These are phyloP conservation scores for Yamadazyma taylorii DNA, from an alignment of 1,139 yeast species.

Conservation along the genomic window DNA sequence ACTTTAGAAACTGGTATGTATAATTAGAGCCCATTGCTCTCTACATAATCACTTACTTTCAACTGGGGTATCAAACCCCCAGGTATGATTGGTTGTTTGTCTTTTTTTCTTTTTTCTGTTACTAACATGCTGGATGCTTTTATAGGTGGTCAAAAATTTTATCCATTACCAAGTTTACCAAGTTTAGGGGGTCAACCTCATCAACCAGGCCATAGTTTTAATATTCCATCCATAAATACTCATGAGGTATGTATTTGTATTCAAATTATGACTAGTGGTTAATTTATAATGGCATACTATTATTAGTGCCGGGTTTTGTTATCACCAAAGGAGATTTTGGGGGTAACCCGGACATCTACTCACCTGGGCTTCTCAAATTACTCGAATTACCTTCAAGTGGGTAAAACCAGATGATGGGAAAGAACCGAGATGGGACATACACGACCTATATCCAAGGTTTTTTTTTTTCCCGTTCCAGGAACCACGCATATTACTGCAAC, in stretches of 20 bases:
- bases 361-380: too few relatives aligned
- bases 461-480: too few relatives aligned
- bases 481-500: too few relatives aligned
- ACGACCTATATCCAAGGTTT: not conserved
- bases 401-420: too few relatives aligned
- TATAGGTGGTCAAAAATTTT: slow-evolving; percentile 48
- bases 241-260: slow-evolving; percentile 12
- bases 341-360: slow-evolving; percentile 4
- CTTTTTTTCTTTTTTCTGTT: not conserved
- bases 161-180: slow-evolving; percentile 53
- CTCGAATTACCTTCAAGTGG: too few relatives aligned
- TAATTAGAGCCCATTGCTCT: not conserved
- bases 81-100: too few relatives aligned
- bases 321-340: not conserved
- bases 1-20: slow-evolving; percentile 51
- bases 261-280: not conserved
- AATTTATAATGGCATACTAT: too few relatives aligned
- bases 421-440: not conserved
- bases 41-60: too few relatives aligned
- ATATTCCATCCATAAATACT: slow-evolving; percentile 47
- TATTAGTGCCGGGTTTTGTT: not conserved
- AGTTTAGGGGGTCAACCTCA: slow-evolving; percentile 47
- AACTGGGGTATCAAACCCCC: too few relatives aligned
- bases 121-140: slow-evolving; percentile 1
- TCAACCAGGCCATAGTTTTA: slow-evolving; percentile 43